These are phyloP conservation scores for Tulasnella sp. DNA, from an alignment of 768 basidiomycete species.

Conservation along the genomic window DNA sequence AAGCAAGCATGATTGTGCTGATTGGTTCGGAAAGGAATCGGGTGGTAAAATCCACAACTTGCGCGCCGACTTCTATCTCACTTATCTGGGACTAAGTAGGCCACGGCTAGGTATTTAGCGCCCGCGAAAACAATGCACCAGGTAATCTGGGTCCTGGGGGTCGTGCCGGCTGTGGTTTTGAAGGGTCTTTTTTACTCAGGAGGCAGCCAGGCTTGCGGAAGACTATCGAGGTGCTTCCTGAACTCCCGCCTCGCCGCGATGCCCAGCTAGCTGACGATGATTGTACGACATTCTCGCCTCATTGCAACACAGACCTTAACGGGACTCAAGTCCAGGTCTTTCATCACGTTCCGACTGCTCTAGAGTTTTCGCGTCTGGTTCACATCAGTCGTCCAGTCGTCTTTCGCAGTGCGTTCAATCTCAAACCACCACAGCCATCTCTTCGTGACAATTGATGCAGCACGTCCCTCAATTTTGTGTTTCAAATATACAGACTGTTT, in stretches of 20 bases:
- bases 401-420: constrained; percentile 41
- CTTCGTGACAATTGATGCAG: too few species aligned
- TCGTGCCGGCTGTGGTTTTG: too few species aligned
- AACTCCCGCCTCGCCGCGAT: not conserved
- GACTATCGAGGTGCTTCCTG: constrained; percentile 6
- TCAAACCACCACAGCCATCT: not conserved
- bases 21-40: too few species aligned
- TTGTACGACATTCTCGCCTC: not conserved
- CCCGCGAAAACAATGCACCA: too few species aligned
- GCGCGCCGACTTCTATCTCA: too few species aligned
- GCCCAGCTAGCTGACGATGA: not conserved
- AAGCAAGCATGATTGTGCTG: too few species aligned
- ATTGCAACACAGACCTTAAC: constrained; percentile 22
- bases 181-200: too few species aligned
- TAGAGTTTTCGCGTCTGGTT: constrained; percentile 59
- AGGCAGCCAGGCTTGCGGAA: not conserved
- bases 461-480: not conserved
- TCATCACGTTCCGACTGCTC: constrained; percentile 44
- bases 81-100: too few species aligned
- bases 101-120: too few species aligned
- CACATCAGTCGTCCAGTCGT: constrained; percentile 62
- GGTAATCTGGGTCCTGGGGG: too few species aligned
- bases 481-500: not conserved
- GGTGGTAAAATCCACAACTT: too few species aligned
- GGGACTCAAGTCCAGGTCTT: constrained; percentile 23